Evolutionary conservation across 306 rosid species (phyloP).

Genomic region (Prosopis cineraria): DNA sequence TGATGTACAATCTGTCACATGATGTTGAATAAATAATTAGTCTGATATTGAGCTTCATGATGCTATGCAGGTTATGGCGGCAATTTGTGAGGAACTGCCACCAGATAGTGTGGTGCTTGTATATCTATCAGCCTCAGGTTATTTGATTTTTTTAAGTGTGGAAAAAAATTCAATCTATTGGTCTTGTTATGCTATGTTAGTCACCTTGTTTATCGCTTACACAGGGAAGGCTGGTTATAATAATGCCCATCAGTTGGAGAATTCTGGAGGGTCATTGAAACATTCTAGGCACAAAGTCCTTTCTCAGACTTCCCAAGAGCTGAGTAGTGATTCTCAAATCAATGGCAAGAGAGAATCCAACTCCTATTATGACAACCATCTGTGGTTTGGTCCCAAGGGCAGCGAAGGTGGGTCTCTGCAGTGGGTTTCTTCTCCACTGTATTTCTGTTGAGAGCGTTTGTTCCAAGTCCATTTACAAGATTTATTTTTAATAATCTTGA

Average conservation of each 20-base stretch:
- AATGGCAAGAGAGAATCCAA: constrained; percentile 64
- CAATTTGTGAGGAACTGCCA: constrained; percentile 93
- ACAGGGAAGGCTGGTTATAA: constrained; percentile 73
- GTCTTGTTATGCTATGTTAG: constrained; percentile 35
- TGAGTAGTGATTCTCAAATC: constrained; percentile 55
- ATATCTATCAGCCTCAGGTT: constrained; percentile 95
- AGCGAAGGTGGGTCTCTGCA: constrained; percentile 63
- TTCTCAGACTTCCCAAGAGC: constrained; percentile 59
- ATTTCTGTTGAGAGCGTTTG: constrained; percentile 27
- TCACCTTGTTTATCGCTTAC: constrained; percentile 42
- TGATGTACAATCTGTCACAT: not conserved
- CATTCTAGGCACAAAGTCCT: constrained; percentile 53
- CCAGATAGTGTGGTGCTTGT: constrained; percentile 81
- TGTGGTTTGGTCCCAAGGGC: constrained; percentile 96
- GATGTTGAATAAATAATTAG: constrained; percentile 8
- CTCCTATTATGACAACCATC: constrained; percentile 60
- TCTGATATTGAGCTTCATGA: constrained; percentile 38
- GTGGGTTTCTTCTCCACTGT: constrained; percentile 26
- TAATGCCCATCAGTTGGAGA: constrained; percentile 56
- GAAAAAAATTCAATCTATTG: constrained; percentile 24
- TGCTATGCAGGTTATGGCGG: constrained; percentile 82
- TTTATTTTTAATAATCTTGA: not conserved
- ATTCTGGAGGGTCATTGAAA: constrained; percentile 63
- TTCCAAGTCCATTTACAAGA: constrained; percentile 9
- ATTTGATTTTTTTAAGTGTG: constrained; percentile 37